Evolutionary conservation across 1,284 basidiomycete genomes (phyloP), one percentile per base, ranked within the genome.

Genomic region (Phenoliferia sp.): DNA sequence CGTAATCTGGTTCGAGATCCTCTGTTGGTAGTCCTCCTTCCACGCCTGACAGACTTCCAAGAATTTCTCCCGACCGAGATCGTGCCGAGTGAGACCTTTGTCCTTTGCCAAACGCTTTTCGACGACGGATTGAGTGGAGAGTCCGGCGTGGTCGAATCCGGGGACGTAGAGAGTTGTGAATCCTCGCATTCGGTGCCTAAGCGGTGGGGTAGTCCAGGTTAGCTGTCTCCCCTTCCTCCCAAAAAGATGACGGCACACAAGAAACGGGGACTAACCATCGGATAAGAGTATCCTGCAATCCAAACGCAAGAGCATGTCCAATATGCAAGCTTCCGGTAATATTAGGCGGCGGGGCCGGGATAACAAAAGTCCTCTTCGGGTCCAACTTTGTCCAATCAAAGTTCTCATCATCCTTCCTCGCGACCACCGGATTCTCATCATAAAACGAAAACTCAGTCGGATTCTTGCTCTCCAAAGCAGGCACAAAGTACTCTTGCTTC

Each of bases 81-180:
- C 92, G 79, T 98, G 94, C 65, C 95, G 83, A 2, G 90, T 90
- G 81, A 90, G 84, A 19, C 92, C 91, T 62, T 89, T 85, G 1
- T 84, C 81, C 81, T 96, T 98, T 80, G 87, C 89, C 64, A 99
- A 77, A 39, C 94, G 85, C 80, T 93, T 94, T 80, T 99, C 96
- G 3, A 99, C 96, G 33, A 99, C 95, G 60, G 92, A 93, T 80
- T 99, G 96, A 0, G 96, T 99, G 0, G 95, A 95, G 72, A 99
- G 99, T 75, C 95, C 94, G 5, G 96, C 96, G 78, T 99, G 96
- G 80, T 99, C 96, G 77, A 94, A 99, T 10, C 96, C 96, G 0
- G 96, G 96, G 3, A 90, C 86, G 77, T 90, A 99, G 1, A 98
- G 83, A 0, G 90, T 89, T 5, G 92, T 92, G 81, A 90, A 93